These are phyloP conservation scores for Tolypocladium album DNA, from an alignment of 2,329 filamentous ascomycete genomes.

Conservation along the genomic window DNA sequence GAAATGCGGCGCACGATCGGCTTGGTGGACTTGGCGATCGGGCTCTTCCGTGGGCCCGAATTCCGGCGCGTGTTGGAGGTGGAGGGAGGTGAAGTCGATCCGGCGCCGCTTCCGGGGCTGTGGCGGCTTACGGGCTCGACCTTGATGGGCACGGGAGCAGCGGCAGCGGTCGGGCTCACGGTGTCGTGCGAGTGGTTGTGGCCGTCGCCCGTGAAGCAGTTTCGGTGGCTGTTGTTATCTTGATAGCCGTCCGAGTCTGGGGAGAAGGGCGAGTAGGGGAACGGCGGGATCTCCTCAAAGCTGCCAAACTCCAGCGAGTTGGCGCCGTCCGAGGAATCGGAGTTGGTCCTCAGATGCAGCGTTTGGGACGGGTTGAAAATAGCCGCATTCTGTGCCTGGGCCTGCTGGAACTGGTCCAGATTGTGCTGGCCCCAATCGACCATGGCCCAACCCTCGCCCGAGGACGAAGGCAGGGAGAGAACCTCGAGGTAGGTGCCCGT, in stretches of 20 bases:
- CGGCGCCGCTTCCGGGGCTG: constrained; percentile 49
- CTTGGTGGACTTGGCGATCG: constrained; percentile 71
- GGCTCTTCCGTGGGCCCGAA: constrained; percentile 63
- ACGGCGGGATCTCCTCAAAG: constrained; percentile 65
- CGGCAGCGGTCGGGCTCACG: constrained; percentile 58
- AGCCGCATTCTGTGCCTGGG: constrained; percentile 44
- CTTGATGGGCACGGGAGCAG: constrained; percentile 61
- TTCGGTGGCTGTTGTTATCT: constrained; percentile 49
- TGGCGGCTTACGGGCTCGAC: constrained; percentile 41
- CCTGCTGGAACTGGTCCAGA: constrained; percentile 45
- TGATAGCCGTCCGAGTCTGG: constrained; percentile 68
- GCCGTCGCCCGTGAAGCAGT: constrained; percentile 49
- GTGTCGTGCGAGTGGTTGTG: constrained; percentile 37
- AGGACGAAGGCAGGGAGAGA: constrained; percentile 67
- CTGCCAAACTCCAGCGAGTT: constrained; percentile 60
- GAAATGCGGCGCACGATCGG: constrained; percentile 71
- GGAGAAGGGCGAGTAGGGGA: constrained; percentile 71
- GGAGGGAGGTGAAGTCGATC: constrained; percentile 49
- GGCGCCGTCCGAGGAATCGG: constrained; percentile 70
- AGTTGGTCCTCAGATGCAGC: constrained; percentile 76
- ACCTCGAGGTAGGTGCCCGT: constrained; percentile 65
- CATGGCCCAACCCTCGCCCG: constrained; percentile 78
- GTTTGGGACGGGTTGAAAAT: constrained; percentile 92
- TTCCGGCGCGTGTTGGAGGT: constrained; percentile 53
- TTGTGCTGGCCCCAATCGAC: constrained; percentile 67